phyloP scores from a whole-genome alignment of 2,329 filamentous ascomycete genomes.

The Stenocarpella maydis region DNA sequence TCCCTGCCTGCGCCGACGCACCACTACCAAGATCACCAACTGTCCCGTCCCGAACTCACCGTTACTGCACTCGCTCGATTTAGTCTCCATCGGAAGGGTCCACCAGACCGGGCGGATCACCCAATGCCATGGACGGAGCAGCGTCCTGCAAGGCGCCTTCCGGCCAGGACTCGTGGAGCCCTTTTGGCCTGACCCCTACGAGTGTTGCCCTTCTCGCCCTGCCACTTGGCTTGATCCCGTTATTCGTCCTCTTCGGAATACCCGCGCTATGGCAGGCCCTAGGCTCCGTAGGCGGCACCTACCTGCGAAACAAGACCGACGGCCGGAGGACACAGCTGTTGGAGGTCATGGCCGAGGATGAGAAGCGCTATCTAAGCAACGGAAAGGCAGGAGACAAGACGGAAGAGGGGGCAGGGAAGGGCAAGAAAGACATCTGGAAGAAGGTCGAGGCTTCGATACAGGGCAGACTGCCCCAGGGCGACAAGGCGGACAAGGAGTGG shows the following conservation, averaged over 20 bases:
- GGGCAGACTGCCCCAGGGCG: conserved; percentile 47
- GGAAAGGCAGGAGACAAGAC: conserved; percentile 41
- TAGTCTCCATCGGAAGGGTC: background rate
- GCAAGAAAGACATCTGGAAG: conserved; percentile 70
- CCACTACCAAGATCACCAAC: background rate
- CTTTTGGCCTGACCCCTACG: conserved; percentile 43
- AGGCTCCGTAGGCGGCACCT: conserved; percentile 63
- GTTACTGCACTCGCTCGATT: background rate
- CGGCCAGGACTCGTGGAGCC: conserved; percentile 39
- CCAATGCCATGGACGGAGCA: conserved; percentile 37
- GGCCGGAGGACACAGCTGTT: conserved; percentile 68
- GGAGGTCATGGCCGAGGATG: conserved; percentile 54
- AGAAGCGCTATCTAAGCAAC: conserved; percentile 48
- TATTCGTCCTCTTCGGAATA: conserved; percentile 45
- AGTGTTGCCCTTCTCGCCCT: conserved; percentile 41
- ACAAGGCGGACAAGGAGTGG: conserved; percentile 68
- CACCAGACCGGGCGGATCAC: background rate
- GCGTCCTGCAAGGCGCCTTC: conserved; percentile 41
- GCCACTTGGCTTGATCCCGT: conserved; percentile 43
- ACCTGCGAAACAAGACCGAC: conserved; percentile 69
- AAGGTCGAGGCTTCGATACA: conserved; percentile 63
- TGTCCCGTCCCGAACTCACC: background rate
- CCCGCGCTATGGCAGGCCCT: conserved; percentile 49
- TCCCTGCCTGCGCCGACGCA: background rate
- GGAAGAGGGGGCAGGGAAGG: conserved; percentile 48